These are phyloP conservation scores for Phytophthora palmivora DNA, from an alignment of 352 stramenopile species.

Conservation along the genomic window DNA sequence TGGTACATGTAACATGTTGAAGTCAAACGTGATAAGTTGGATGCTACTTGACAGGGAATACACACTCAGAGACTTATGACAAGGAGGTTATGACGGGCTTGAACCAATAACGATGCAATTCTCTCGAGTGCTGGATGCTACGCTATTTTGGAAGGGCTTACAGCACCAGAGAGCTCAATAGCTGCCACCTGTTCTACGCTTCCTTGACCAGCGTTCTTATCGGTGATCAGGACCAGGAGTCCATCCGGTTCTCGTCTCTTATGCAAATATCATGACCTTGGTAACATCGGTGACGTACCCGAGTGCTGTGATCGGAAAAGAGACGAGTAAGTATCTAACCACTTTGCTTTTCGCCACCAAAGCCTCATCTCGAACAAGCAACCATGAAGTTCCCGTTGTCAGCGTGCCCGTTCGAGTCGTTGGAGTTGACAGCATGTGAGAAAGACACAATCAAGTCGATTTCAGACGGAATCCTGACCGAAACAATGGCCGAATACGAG, in stretches of 20 bases:
- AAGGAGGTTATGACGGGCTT: conserved; percentile 4
- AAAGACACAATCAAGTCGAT: conserved; percentile 29
- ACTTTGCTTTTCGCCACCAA: conserved; percentile 31
- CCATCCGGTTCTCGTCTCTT: conserved; percentile 17
- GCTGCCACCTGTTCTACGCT: conserved; percentile 20
- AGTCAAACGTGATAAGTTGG: no score
- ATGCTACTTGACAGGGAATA: no score
- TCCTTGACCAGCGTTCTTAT: conserved; percentile 25
- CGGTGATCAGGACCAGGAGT: conserved; percentile 24
- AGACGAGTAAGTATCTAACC: conserved; percentile 2
- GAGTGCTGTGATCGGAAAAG: conserved; percentile 13
- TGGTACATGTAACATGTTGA: no score
- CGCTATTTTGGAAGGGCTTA: conserved; percentile 1
- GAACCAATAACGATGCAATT: not conserved
- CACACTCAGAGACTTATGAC: not conserved
- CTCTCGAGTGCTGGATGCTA: conserved; percentile 13
- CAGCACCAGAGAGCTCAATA: conserved; percentile 4
- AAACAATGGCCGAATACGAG: conserved; percentile 54
- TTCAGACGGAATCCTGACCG: conserved; percentile 31
- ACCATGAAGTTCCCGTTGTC: conserved; percentile 49
- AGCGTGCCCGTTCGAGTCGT: conserved; percentile 39
- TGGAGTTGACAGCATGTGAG: conserved; percentile 34
- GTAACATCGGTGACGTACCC: not conserved
- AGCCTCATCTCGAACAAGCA: conserved; percentile 1
- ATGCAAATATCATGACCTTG: conserved; percentile 6